Base-by-base conservation (phyloP, 768 basidiomycete genomes). In the Lepiota venenata region DNA sequence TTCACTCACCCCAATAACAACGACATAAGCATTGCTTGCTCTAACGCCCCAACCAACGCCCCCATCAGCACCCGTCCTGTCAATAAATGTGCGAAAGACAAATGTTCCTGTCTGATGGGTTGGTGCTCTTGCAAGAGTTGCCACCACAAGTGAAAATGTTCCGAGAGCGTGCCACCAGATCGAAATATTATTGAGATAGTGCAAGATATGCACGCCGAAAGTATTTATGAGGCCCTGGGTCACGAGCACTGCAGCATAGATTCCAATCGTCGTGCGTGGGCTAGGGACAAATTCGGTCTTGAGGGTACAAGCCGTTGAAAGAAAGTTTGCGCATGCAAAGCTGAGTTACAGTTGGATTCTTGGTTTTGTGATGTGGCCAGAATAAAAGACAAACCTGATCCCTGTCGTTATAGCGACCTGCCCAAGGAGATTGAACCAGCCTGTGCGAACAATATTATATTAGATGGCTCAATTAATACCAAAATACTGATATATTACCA, bases 351-450 rank as follows among this genome's bases (percentile, higher is more conserved):
- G 18, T 38, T 18, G 41, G 20, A 3, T 18, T 8, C 11, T 12
- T 18, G 37, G 81, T 37, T 9, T 32, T 32, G 63, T 80, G 1
- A 79, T 77, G 42, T 21, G 7, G 29, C 35, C 67, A 77, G 57
- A 77, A 80, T 53, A 76, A n/a, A n/a, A 79, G 32, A 25, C 67
- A n/a, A 45, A 84, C 79, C 78, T 80, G 61, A 88, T 88, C 3
- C 86, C 86, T 2, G 87, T 87, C 0, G 87, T 89, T 7, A 90
- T 83, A 3, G 88, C 87, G 0, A 88, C 87, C 67, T 89, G 88
- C 0, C 86, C 86, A 10, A 88, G 71, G 14, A 87, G 69, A 62
- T 88, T 87, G 68, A 88, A 87, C 84, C 85, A 87, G 10, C 83
- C 77, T 78, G 49, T 2, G 27, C 8, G 6, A n/a, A 35, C 4